phyloP scores from a whole-genome alignment of 257 asterid species.

The Leptodermis oblonga region DNA sequence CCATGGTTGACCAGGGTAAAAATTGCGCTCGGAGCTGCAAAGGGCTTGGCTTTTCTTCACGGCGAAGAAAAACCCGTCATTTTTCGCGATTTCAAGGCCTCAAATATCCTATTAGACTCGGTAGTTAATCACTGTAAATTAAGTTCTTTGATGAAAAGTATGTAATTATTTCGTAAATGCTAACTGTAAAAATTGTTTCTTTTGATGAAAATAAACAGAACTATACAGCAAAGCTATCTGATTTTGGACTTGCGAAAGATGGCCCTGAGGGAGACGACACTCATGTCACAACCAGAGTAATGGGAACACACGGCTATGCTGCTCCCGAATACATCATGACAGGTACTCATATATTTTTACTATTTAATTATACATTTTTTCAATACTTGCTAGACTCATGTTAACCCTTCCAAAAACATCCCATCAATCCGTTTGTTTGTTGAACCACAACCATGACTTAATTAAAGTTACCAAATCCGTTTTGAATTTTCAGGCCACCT shows the following conservation, averaged over 20 bases:
- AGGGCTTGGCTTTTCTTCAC: slow-evolving; percentile 78
- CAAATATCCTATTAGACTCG: slow-evolving; percentile 54
- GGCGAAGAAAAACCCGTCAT: slow-evolving; percentile 73
- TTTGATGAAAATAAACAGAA: slow-evolving; percentile 36
- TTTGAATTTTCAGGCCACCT: slow-evolving; percentile 50
- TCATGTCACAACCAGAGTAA: slow-evolving; percentile 65
- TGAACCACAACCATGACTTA: not conserved
- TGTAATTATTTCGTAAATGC: not conserved
- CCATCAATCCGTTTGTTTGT: not conserved
- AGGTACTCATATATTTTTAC: no score
- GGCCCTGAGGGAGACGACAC: slow-evolving; percentile 79
- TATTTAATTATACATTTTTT: no score
- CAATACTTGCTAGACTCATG: no score
- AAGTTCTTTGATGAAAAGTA: not conserved
- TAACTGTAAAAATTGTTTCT: not conserved
- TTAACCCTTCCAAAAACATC: no score
- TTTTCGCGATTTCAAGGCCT: slow-evolving; percentile 74
- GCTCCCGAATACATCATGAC: slow-evolving; percentile 92
- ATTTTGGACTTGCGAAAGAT: slow-evolving; percentile 82
- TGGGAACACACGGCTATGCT: slow-evolving; percentile 91
- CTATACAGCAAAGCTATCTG: slow-evolving; percentile 59
- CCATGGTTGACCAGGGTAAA: slow-evolving; percentile 71
- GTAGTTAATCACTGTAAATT: slow-evolving; percentile 14
- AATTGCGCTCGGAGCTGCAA: slow-evolving; percentile 72
- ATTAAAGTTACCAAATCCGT: not conserved